Evolutionary conservation across 108 stramenopile species (phyloP).

Genomic region (Cylindrotheca closterium): DNA sequence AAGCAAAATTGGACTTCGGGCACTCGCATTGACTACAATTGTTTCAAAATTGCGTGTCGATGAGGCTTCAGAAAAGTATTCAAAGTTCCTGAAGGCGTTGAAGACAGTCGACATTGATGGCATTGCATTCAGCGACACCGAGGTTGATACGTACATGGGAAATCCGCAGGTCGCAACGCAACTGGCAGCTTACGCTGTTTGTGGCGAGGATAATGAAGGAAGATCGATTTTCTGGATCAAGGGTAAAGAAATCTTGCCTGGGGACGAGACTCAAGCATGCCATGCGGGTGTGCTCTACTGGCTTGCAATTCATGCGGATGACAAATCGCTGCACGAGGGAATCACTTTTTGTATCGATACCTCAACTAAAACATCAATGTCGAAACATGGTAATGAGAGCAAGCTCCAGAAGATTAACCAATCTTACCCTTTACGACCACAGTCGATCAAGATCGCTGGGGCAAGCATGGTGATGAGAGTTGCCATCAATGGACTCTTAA

Average conservation of each 20-base stretch:
- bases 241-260: constrained; percentile 6
- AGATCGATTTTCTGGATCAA: constrained; percentile 29
- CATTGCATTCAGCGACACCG: constrained; percentile 7
- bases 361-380: neutral
- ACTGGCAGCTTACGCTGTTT: neutral
- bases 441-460: constrained; percentile 32
- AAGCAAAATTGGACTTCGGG: constrained; percentile 3
- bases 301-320: constrained; percentile 37
- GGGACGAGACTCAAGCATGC: constrained; percentile 10
- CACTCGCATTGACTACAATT: constrained; percentile 28
- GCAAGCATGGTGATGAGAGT: constrained; percentile 14
- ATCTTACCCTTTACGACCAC: constrained; percentile 32
- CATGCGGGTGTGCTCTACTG: constrained; percentile 23
- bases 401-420: constrained; percentile 34
- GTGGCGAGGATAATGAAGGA: constrained; percentile 7
- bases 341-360: constrained; percentile 40
- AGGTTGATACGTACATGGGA: neutral
- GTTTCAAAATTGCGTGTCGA: constrained; percentile 29
- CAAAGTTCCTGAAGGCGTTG: constrained; percentile 11
- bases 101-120: neutral
- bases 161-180: constrained; percentile 9
- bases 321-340: constrained; percentile 22
- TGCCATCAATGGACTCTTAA: constrained; percentile 26
- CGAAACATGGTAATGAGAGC: constrained; percentile 27
- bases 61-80: constrained; percentile 26